Evolutionary conservation across 331 rosid genomes (phyloP).

Genomic region (Pyrus hybrid): DNA sequence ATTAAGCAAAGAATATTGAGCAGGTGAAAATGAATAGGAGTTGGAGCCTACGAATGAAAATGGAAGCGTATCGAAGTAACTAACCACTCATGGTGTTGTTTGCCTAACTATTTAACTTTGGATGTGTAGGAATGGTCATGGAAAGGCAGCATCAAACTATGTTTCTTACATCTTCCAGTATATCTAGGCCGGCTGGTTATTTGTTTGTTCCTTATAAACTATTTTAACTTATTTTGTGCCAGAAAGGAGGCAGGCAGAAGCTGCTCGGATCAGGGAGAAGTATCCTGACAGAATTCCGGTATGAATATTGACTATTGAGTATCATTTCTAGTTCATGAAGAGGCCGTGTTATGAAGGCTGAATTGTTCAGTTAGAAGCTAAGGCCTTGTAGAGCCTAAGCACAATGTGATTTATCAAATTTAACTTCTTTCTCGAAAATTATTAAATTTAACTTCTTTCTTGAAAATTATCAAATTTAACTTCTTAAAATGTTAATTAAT

Average conservation of each 20-base stretch:
- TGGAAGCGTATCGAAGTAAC: too few relatives aligned
- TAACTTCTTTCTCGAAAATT: neutral
- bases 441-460: neutral
- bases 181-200: neutral
- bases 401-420: neutral
- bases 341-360: neutral
- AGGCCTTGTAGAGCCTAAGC: neutral
- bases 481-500: neutral
- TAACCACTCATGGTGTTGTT: too few relatives aligned
- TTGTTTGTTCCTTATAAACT: neutral
- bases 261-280: conserved; percentile 47
- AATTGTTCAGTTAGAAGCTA: neutral
- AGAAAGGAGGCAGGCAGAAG: conserved; percentile 53
- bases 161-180: neutral
- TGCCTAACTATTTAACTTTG: too few relatives aligned
- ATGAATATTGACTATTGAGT: neutral
- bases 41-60: too few relatives aligned
- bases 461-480: neutral
- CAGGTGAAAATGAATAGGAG: too few relatives aligned
- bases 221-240: neutral
- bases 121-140: neutral
- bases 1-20: too few relatives aligned
- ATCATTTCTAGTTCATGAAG: neutral
- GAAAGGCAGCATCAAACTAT: neutral
- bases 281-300: conserved; percentile 46